These are phyloP conservation scores for Jaapia argillacea DNA, from an alignment of 768 basidiomycete species.

Conservation along the genomic window DNA sequence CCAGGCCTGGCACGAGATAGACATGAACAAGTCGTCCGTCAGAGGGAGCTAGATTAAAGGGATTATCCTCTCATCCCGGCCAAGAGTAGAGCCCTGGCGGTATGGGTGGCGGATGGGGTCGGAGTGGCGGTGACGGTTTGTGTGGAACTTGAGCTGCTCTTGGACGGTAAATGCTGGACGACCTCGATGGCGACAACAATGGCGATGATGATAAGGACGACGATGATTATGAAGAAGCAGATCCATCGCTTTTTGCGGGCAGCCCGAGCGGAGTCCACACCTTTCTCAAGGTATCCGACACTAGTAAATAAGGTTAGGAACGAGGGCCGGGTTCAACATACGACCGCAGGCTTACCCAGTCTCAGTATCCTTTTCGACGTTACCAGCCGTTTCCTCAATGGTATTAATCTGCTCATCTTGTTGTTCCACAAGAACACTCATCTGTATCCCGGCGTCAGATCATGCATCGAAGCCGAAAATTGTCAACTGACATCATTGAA, in stretches of 20 bases:
- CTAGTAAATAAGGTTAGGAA: slow-evolving; percentile 29
- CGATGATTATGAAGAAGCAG: slow-evolving; percentile 70
- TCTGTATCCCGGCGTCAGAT: slow-evolving; percentile 32
- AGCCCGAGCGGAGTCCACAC: slow-evolving; percentile 74
- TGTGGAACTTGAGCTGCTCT: slow-evolving; percentile 15
- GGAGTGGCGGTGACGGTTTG: background rate
- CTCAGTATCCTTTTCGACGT: slow-evolving; percentile 78
- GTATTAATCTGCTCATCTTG: slow-evolving; percentile 82
- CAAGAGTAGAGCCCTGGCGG: no score
- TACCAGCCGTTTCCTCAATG: slow-evolving; percentile 69
- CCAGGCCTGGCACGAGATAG: no score
- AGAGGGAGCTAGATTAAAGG: no score
- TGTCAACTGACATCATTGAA: slow-evolving; percentile 75
- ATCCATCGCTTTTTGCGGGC: slow-evolving; percentile 97
- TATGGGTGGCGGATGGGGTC: background rate
- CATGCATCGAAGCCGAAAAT: background rate
- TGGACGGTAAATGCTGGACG: slow-evolving; percentile 33
- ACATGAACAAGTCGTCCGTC: no score
- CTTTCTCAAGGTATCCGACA: slow-evolving; percentile 75
- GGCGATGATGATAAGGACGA: slow-evolving; percentile 55
- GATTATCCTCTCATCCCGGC: no score
- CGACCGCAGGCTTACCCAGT: slow-evolving; percentile 46
- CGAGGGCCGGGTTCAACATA: background rate
- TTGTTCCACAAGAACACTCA: slow-evolving; percentile 92
- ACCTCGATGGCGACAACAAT: slow-evolving; percentile 55